Percentiles rank a stretch among this genome's conserved stretches.
Evolutionary conservation across 345 rosid genomes (phyloP).

Genomic region (Salix brachista): DNA sequence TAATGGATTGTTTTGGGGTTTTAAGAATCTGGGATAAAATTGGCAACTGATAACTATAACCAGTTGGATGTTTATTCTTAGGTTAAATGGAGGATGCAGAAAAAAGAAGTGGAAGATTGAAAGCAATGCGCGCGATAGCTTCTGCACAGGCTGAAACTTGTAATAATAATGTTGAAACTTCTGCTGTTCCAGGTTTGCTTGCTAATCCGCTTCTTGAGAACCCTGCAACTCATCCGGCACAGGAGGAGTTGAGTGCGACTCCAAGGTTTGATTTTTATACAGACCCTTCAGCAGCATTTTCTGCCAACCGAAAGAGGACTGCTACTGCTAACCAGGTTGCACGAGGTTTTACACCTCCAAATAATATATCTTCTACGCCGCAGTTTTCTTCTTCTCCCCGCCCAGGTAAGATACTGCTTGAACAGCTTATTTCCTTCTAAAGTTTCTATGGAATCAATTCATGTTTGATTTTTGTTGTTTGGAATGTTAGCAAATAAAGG

Average conservation of each 20-base stretch:
- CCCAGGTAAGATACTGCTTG: constrained; percentile 30
- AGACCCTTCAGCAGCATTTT: constrained; percentile 74
- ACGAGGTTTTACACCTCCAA: constrained; percentile 29
- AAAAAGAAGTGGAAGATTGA: constrained; percentile 67
- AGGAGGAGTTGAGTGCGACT: constrained; percentile 28
- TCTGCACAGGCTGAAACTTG: constrained; percentile 39
- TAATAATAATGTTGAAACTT: constrained; percentile 21
- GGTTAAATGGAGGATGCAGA: constrained; percentile 70
- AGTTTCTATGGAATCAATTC: background rate
- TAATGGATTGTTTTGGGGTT: background rate
- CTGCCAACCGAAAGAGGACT: constrained; percentile 46
- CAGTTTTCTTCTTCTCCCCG: constrained; percentile 21
- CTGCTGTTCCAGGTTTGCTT: constrained; percentile 36
- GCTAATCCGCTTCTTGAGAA: constrained; percentile 61
- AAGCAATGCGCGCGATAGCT: constrained; percentile 70
- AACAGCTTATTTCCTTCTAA: background rate
- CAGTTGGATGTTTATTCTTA: background rate
- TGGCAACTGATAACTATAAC: background rate
- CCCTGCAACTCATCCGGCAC: constrained; percentile 15
- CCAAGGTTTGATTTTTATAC: constrained; percentile 75
- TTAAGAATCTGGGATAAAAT: too few relatives aligned
- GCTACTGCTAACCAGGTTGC: constrained; percentile 21
- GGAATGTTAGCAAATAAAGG: background rate
- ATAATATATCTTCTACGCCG: constrained; percentile 19
- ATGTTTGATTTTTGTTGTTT: background rate